Percentiles rank a stretch among this genome's conserved stretches.
Conservation (phyloP, 2,329 filamentous ascomycete genomes). For the Fusarium mexicanum region DNA sequence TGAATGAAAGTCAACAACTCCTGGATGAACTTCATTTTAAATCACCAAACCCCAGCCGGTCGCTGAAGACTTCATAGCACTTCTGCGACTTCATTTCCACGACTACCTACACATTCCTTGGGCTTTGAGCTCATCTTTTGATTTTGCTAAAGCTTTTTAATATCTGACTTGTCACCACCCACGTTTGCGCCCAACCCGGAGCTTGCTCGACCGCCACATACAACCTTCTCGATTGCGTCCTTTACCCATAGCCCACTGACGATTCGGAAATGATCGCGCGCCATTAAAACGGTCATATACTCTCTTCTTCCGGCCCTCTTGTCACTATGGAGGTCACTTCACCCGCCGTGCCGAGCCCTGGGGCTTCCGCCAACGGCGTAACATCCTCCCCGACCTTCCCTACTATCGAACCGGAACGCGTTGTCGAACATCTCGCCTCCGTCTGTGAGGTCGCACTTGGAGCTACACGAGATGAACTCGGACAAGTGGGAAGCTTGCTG, state of each 20-base stretch:
- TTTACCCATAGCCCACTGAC: conserved; percentile 20
- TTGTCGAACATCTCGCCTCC: conserved; percentile 77
- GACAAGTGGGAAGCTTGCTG: conserved; percentile 83
- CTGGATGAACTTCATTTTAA: conserved; percentile 40
- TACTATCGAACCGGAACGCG: conserved; percentile 71
- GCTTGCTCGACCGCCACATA: conserved; percentile 18
- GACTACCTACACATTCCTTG: conserved; percentile 37
- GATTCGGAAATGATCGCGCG: conserved; percentile 45
- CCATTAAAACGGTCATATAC: conserved; percentile 32
- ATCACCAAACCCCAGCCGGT: conserved; percentile 23
- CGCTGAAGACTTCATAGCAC: conserved; percentile 24
- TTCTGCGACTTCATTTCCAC: conserved; percentile 22
- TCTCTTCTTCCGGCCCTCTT: conserved; percentile 20
- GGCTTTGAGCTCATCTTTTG: conserved; percentile 12
- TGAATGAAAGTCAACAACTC: conserved; percentile 42
- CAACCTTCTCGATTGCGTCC: conserved; percentile 18
- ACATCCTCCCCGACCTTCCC: conserved; percentile 57
- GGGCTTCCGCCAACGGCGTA: conserved; percentile 57
- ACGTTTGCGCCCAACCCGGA: conserved; percentile 20
- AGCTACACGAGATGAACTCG: conserved; percentile 80
- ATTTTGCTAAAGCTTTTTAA: conserved; percentile 34
- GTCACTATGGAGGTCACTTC: conserved; percentile 64
- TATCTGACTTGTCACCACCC: conserved; percentile 14
- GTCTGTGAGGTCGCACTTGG: conserved; percentile 79
- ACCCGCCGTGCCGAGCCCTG: conserved; percentile 54